Conservation (phyloP, 306 rosid genomes). For the Echinosophora koreensis region DNA sequence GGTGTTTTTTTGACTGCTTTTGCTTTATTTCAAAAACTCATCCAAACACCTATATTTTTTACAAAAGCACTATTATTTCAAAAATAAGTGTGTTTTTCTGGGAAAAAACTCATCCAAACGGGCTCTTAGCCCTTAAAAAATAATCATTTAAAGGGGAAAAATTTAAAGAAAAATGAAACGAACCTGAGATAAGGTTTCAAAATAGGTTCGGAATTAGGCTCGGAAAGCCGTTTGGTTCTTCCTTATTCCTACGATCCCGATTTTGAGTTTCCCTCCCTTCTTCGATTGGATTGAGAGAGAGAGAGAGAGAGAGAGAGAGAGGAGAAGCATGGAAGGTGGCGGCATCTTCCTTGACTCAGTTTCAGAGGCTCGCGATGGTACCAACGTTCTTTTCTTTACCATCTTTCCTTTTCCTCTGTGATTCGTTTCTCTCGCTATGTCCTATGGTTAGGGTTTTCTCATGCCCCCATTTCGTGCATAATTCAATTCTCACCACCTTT, state of each 20-base stretch:
- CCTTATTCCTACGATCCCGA: conserved; percentile 18
- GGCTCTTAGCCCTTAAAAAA: too few species aligned
- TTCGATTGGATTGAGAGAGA: neutral
- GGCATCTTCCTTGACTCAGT: conserved; percentile 46
- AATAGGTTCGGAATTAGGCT: conserved; percentile 62
- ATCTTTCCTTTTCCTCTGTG: neutral
- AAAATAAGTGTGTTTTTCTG: too few species aligned
- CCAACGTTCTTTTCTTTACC: conserved; percentile 13
- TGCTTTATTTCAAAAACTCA: too few species aligned
- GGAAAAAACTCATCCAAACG: too few species aligned
- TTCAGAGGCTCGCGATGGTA: conserved; percentile 54
- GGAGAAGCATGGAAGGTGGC: conserved; percentile 55
- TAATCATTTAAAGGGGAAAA: neutral
- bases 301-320: conserved; percentile 16
- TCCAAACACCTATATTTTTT: too few species aligned
- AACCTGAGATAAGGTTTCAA: neutral
- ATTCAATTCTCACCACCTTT: neutral
- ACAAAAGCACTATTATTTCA: too few species aligned
- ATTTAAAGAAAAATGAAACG: neutral
- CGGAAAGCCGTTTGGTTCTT: conserved; percentile 58
- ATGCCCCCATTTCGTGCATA: neutral
- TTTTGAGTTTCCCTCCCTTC: conserved; percentile 48
- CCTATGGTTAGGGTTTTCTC: conserved; percentile 9
- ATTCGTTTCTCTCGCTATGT: neutral
- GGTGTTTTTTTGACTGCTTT: too few species aligned